Evolutionary conservation across 1,284 basidiomycete genomes (phyloP).

Genomic region (Ganoderma multipileum): DNA sequence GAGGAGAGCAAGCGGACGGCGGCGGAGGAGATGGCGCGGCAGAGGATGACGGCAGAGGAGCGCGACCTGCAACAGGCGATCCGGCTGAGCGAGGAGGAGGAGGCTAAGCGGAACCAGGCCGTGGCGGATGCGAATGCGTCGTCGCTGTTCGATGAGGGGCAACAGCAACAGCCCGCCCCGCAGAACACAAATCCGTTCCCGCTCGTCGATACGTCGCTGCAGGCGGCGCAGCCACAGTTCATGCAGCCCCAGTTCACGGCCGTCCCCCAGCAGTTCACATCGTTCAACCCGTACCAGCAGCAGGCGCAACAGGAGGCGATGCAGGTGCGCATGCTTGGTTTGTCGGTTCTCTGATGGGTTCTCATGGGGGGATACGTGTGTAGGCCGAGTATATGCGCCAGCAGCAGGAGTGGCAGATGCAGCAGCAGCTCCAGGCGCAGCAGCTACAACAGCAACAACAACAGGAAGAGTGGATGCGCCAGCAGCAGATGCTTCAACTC

Average conservation of each 20-base stretch:
- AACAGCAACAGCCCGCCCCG: slow-evolving; percentile 63
- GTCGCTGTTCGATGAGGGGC: slow-evolving; percentile 86
- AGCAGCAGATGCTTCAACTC: slow-evolving; percentile 65
- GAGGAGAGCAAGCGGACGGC: slow-evolving; percentile 85
- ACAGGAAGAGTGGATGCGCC: slow-evolving; percentile 71
- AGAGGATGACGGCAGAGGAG: slow-evolving; percentile 66
- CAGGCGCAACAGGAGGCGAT: slow-evolving; percentile 88
- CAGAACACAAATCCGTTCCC: slow-evolving; percentile 64
- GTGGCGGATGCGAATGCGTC: slow-evolving; percentile 80
- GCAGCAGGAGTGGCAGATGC: slow-evolving; percentile 71
- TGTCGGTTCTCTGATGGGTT: background rate
- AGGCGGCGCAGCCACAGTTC: slow-evolving; percentile 43
- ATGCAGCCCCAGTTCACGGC: slow-evolving; percentile 76
- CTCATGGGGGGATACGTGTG: background rate
- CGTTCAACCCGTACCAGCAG: slow-evolving; percentile 97
- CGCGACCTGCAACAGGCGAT: slow-evolving; percentile 83
- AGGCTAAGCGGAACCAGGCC: slow-evolving; percentile 70
- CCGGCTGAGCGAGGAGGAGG: slow-evolving; percentile 88
- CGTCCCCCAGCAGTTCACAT: slow-evolving; percentile 75
- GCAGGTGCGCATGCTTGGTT: slow-evolving; percentile 48
- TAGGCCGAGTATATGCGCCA: slow-evolving; percentile 77
- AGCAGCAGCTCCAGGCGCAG: slow-evolving; percentile 58
- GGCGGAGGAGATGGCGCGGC: slow-evolving; percentile 75
- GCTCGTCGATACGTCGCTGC: slow-evolving; percentile 69
- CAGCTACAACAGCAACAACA: slow-evolving; percentile 63